Evolutionary conservation across 2,329 filamentous ascomycete species (phyloP).

Genomic region (Pseudogymnoascus sp.): DNA sequence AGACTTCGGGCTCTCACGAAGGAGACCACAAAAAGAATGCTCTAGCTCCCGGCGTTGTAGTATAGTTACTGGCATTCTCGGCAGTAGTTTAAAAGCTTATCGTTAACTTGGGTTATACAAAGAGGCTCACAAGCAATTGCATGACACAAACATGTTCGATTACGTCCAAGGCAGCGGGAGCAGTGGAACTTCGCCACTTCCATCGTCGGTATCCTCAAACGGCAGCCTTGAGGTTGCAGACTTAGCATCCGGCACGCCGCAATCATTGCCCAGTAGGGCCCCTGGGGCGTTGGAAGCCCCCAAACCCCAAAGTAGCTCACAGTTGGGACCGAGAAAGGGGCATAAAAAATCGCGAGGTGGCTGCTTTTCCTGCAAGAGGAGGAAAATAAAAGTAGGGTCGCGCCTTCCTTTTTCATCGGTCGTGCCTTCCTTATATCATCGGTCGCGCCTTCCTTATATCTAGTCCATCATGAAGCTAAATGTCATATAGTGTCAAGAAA

Average conservation of each 20-base stretch:
- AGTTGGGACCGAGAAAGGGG: slow-evolving; percentile 39
- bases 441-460: neutral
- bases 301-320: neutral
- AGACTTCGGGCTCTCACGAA: neutral
- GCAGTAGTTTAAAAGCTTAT: neutral
- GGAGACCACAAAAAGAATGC: neutral
- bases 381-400: slow-evolving; percentile 52
- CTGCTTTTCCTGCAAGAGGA: slow-evolving; percentile 61
- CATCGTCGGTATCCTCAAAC: neutral
- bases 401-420: neutral
- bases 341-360: slow-evolving; percentile 60
- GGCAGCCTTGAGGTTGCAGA: neutral
- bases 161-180: neutral
- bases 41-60: neutral
- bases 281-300: neutral
- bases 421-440: neutral
- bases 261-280: neutral
- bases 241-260: neutral
- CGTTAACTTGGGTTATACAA: neutral
- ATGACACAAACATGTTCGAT: neutral
- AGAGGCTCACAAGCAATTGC: neutral
- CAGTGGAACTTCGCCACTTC: neutral
- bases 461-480: neutral
- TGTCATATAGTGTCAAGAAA: slow-evolving; percentile 52
- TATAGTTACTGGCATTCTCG: neutral